These are phyloP conservation scores for Setaria italica DNA, from an alignment of 202 grass and related monocot species.

Conservation along the genomic window DNA sequence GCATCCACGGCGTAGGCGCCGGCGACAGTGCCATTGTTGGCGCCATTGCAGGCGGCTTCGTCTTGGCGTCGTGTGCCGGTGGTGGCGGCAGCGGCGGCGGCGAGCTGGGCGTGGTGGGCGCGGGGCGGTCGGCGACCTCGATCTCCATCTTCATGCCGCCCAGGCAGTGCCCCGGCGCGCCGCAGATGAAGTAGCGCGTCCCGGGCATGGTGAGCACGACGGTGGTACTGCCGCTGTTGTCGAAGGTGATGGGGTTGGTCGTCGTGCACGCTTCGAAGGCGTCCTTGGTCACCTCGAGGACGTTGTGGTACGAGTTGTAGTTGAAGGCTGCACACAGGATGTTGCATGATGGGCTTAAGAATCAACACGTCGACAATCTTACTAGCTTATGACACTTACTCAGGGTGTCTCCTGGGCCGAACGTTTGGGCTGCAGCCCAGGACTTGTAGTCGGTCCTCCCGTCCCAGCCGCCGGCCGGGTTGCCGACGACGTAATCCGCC, in stretches of 20 bases:
- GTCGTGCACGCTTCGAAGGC: constrained; percentile 65
- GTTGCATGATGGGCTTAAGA: neutral
- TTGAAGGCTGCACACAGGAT: constrained; percentile 56
- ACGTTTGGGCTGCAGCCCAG: constrained; percentile 51
- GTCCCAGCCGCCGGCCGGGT: constrained; percentile 66
- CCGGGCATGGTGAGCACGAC: constrained; percentile 63
- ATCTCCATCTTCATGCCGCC: constrained; percentile 81
- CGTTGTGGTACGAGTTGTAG: constrained; percentile 68
- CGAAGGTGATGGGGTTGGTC: constrained; percentile 49
- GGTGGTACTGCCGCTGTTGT: constrained; percentile 66
- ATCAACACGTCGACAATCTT: neutral
- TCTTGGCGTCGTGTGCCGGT: constrained; percentile 2
- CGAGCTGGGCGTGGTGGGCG: constrained; percentile 31
- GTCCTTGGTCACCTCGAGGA: constrained; percentile 64
- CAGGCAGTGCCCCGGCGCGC: constrained; percentile 66
- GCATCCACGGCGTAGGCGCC: neutral
- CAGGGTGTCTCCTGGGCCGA: constrained; percentile 64
- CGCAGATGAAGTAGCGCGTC: constrained; percentile 85
- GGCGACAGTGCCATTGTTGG: neutral
- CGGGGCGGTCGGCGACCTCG: constrained; percentile 52
- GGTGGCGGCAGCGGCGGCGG: constrained; percentile 22
- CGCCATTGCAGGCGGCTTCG: neutral
- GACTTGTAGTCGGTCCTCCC: constrained; percentile 59
- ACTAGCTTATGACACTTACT: constrained; percentile 44
- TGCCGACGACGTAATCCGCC: constrained; percentile 63